Percentiles rank a stretch among this genome's conserved stretches.
Conservation (phyloP, 805 yeast genomes). For the Ogataea philodendri region DNA sequence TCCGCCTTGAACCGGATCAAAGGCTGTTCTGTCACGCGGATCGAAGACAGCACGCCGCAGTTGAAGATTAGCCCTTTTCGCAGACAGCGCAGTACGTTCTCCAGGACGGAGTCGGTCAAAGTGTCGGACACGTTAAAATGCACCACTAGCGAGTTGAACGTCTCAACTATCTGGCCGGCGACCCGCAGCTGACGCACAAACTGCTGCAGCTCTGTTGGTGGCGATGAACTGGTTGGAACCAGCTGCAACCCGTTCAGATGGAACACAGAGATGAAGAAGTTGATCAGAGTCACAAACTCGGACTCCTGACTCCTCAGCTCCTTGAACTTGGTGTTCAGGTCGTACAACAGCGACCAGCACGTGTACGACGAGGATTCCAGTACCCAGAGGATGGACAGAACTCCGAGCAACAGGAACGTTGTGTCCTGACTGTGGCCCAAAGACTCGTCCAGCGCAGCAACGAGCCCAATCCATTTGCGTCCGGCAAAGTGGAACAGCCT, state of each 20-base stretch:
- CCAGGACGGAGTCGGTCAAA: conserved; percentile 1
- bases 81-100: conserved; percentile 11
- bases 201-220: too few species aligned
- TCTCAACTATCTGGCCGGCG: conserved; percentile 1
- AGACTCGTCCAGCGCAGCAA: conserved; percentile 14
- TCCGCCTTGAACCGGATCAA: conserved; percentile 12
- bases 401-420: conserved; percentile 13
- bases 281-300: conserved; percentile 20
- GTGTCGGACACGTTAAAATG: conserved; percentile 4
- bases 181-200: too few species aligned
- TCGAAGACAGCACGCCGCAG: conserved; percentile 8
- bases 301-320: conserved; percentile 15
- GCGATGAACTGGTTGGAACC: too few species aligned
- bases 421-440: conserved; percentile 2
- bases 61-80: conserved; percentile 14
- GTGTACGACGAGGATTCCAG: conserved; percentile 13
- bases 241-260: not conserved
- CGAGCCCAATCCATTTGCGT: conserved; percentile 18
- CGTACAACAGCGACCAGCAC: conserved; percentile 21
- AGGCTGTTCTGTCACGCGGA: conserved; percentile 11
- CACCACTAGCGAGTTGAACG: conserved; percentile 9
- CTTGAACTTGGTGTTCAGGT: conserved; percentile 15
- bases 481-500: conserved; percentile 6
- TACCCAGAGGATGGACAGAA: conserved; percentile 11
- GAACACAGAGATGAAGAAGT: conserved; percentile 15